Evolutionary conservation across 805 yeast genomes (phyloP).

Genomic region (Candida golubevii): DNA sequence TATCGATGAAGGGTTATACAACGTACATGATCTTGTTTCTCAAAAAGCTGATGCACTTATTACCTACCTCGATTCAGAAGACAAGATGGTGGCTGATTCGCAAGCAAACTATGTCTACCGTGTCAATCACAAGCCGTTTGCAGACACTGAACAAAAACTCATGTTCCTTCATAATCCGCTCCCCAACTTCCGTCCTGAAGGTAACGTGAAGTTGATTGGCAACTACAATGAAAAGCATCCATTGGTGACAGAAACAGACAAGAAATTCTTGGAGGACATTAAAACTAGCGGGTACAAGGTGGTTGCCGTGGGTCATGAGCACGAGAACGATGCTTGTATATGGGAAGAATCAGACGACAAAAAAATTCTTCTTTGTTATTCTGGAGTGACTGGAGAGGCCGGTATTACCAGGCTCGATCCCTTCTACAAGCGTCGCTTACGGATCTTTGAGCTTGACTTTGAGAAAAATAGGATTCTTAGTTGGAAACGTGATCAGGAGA

Average conservation of each 20-base stretch:
- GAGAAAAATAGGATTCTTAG: constrained; percentile 24
- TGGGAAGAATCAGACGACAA: constrained; percentile 17
- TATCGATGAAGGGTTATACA: constrained; percentile 1
- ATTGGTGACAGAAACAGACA: constrained; percentile 26
- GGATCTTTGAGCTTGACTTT: constrained; percentile 34
- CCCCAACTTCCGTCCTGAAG: constrained; percentile 39
- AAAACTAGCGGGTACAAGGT: constrained; percentile 33
- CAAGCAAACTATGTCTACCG: constrained; percentile 36
- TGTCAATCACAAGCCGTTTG: constrained; percentile 9
- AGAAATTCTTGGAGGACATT: constrained; percentile 31
- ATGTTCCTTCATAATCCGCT: constrained; percentile 39
- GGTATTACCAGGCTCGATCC: constrained; percentile 25
- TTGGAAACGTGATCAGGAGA: constrained; percentile 33
- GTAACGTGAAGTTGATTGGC: constrained; percentile 37
- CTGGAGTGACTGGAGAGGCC: constrained; percentile 35
- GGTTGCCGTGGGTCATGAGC: constrained; percentile 41
- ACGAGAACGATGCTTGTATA: constrained; percentile 41
- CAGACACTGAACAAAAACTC: constrained; percentile 22
- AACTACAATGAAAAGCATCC: constrained; percentile 35
- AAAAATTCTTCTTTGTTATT: constrained; percentile 37
- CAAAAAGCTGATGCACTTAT: constrained; percentile 22
- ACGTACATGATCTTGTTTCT: constrained; percentile 7
- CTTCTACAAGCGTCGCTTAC: constrained; percentile 28
- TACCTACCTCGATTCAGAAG: constrained; percentile 33
- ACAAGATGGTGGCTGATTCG: constrained; percentile 24